Base-by-base conservation (phyloP, 169 alveolate species). In the Cryptosporidium meleagridis region DNA sequence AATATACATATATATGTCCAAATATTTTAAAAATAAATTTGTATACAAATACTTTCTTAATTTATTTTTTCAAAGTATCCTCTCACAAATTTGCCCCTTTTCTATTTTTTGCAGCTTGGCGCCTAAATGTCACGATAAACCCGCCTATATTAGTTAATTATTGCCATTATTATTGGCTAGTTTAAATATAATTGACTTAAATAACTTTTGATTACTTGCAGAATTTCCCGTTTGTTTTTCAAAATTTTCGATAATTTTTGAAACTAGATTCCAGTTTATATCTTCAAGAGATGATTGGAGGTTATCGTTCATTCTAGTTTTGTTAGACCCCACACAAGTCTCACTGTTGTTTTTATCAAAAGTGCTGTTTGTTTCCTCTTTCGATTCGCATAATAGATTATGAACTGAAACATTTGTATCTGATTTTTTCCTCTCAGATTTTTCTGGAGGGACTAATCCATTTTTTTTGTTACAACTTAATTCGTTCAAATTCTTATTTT, bases 211-310 rank as follows among this genome's bases (percentile, higher is more conserved):
- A 41, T 16, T 62, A 12, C 62, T 26, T 33, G 39, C 53, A 41
- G 31, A 10, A 41, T 44, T 29, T 10, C 29, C 23, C 8, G 41
- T 80, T 10, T 80, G 89, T n/a, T 59, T 41, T 41, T 80, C 89
- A 44, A 51, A 23, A 7, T 41, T 39, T 41, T 80, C 89, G 16
- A 80, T 65, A 5, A 65, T 80, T 6, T 41, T 59, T 68, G 35
- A 59, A 9, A 80, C 89, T 29, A 5, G 10, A 23, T 23, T 80
- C 89, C 89, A 80, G 14, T 80, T 52, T 21, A 80, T 62, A 23
- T 29, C 65, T 21, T 21, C 44, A 48, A 31, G 0, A 14, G 72
- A 65, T 12, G 67, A 55, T 10, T 55, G 67, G 37, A 55, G 29
- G 67, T 4, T n/a, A 14, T 7, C 23, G 37, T 10, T 26, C 7